A percentile compares a stretch with the other conserved stretches of the same genome.
Evolutionary conservation across 2,329 filamentous ascomycete genomes (phyloP).

Genomic region (Aspergillus vadensis): DNA sequence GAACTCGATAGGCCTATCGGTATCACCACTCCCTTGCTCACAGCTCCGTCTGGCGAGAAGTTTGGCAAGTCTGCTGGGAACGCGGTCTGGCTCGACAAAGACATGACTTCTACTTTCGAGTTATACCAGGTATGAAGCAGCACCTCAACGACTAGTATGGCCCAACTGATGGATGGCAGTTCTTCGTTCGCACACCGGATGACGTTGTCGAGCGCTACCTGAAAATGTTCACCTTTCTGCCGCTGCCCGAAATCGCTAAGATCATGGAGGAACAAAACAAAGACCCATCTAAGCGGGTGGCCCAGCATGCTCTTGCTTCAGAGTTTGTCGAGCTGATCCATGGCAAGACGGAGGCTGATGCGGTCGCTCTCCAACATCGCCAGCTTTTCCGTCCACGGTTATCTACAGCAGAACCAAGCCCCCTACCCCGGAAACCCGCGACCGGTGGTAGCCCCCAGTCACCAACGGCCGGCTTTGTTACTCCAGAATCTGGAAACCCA

Average conservation of each 20-base stretch:
- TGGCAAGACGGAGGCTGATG: constrained; percentile 64
- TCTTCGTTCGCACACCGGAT: constrained; percentile 82
- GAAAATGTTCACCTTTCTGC: constrained; percentile 87
- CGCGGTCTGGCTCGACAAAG: constrained; percentile 85
- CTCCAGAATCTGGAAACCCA: constrained; percentile 39
- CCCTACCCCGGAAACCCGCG: constrained; percentile 27
- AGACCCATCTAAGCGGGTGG: constrained; percentile 70
- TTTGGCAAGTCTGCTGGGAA: constrained; percentile 95
- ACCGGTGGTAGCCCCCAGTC: constrained; percentile 23
- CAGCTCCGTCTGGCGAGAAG: constrained; percentile 81
- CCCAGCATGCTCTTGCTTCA: constrained; percentile 79
- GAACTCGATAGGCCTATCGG: constrained; percentile 65
- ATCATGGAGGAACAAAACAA: constrained; percentile 68
- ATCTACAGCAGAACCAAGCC: constrained; percentile 38
- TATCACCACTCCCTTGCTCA: constrained; percentile 87
- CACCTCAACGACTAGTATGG: not conserved
- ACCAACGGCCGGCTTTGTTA: constrained; percentile 28
- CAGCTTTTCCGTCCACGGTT: constrained; percentile 46
- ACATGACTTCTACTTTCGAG: constrained; percentile 79
- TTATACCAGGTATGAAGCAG: constrained; percentile 66
- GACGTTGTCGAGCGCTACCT: constrained; percentile 78
- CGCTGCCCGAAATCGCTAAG: constrained; percentile 65
- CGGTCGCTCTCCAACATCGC: constrained; percentile 61
- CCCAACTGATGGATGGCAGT: constrained; percentile 54
- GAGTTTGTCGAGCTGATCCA: constrained; percentile 83